Evolutionary conservation across 2,329 filamentous ascomycete species (phyloP), one percentile per base, ranked within the genome.

Genomic region (Nakataea oryzae): DNA sequence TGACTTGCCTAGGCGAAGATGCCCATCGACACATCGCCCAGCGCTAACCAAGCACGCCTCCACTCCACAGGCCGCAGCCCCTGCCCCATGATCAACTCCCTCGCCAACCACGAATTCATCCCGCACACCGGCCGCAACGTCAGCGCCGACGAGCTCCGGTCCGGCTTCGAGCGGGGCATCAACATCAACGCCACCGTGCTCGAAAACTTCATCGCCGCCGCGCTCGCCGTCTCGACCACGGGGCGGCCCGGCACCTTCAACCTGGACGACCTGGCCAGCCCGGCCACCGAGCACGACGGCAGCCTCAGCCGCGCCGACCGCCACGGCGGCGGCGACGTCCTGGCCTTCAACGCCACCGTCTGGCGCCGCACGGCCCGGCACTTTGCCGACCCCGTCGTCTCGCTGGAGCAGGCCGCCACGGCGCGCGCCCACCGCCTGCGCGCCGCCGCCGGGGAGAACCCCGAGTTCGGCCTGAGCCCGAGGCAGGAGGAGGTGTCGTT

Each of bases 71-170:
- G 34, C 34, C 34, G 34, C 34, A 73, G 74, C 0, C 78, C 79
- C 28, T 82, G 79, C 63, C 79, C 80, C 0, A 79, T 80, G 74
- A 70, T 82, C 62, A 83, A 82, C 67, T 75, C 79, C 0, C 70
- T 82, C 26, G 76, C 79, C 5, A 82, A 82, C 66, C 77, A 82
- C 63, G 76, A 75, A 14, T 79, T 77, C 62, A 73, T 82, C 1
- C 78, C 77, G 3, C 79, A 74, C 59, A 68, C 78, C 61, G 34
- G 34, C 34, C 34, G 14, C 34, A 72, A 78, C 66, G 70, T 81
- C 61, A 77, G 74, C 14, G 65, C 70, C 47, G 68, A 73, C 59
- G 72, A 71, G 26, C 73, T 74, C 0, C 66, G 79, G 9, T 65
- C 70, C 9, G 79, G 70, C 27, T 65, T 83, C 41, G 66, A 66